Conservation (phyloP, 768 basidiomycete species). For the Mycena alexandri region DNA sequence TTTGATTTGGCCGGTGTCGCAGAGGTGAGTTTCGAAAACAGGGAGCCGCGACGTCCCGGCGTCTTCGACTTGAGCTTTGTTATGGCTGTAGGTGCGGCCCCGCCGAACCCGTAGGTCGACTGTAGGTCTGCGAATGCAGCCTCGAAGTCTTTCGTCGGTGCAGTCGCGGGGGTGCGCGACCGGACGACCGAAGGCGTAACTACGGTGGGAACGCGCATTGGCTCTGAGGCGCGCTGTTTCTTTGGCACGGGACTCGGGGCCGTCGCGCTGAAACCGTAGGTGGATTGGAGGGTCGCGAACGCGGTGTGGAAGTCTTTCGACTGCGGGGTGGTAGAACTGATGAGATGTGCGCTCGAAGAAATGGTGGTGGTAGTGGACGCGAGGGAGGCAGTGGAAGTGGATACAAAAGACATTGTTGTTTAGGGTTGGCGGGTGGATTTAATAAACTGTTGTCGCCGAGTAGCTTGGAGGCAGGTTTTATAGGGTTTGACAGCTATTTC, state of each 20-base stretch:
- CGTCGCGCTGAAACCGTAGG: constrained; percentile 22
- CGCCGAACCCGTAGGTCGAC: constrained; percentile 19
- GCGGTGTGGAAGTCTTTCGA: constrained; percentile 25
- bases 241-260: constrained; percentile 16
- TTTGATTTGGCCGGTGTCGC: too few species aligned
- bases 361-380: constrained; percentile 13
- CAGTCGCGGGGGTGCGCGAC: neutral
- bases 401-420: constrained; percentile 12
- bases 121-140: constrained; percentile 10
- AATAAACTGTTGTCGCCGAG: too few species aligned
- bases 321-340: neutral
- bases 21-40: too few species aligned
- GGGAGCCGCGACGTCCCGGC: too few species aligned
- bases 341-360: constrained; percentile 20
- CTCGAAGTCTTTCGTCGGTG: constrained; percentile 15
- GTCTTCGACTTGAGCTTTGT: too few species aligned
- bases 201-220: too few species aligned
- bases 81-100: neutral
- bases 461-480: too few species aligned
- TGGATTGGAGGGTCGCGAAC: constrained; percentile 26
- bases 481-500: too few species aligned
- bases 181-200: neutral
- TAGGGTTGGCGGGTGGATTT: too few species aligned
- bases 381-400: constrained; percentile 16
- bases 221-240: neutral